A percentile compares a stretch with the other conserved stretches of the same genome.
phyloP scores from a whole-genome alignment of 179 eudicot genomes.

The Camellia oleifera region DNA sequence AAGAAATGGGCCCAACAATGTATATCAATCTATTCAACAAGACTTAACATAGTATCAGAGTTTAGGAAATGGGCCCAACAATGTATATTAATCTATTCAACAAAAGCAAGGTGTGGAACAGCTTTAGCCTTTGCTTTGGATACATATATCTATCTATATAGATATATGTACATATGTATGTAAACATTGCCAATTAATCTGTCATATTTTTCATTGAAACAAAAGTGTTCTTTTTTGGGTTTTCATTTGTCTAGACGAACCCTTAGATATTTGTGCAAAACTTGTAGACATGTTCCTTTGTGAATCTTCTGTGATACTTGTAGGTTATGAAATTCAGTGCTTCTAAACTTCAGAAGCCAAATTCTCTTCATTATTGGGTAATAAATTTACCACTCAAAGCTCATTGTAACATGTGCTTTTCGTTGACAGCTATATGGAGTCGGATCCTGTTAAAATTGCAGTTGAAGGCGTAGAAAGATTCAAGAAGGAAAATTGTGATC shows the following conservation, averaged over 20 bases:
- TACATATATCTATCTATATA: not conserved
- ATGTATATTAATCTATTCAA: too few species aligned
- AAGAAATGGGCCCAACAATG: too few species aligned
- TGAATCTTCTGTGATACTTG: not conserved
- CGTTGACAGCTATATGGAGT: conserved; percentile 73
- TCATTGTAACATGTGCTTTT: not conserved
- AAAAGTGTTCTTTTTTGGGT: not conserved
- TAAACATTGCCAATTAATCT: not conserved
- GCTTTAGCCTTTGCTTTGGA: not conserved
- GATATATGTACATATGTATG: too few species aligned
- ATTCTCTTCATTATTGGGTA: not conserved
- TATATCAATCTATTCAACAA: too few species aligned
- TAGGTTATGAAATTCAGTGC: not conserved
- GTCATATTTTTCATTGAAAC: not conserved
- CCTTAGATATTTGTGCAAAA: not conserved
- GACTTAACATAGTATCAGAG: too few species aligned
- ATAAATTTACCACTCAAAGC: not conserved
- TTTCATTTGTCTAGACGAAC: not conserved
- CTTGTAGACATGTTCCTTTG: not conserved
- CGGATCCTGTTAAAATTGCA: conserved; percentile 95
- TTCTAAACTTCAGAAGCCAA: not conserved
- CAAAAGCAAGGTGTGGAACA: not conserved
- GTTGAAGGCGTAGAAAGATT: conserved; percentile 93
- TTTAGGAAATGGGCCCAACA: too few species aligned
- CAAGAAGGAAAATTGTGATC: conserved; percentile 89